phyloP scores from a whole-genome alignment of 768 basidiomycete species.

The Termitomyces sp. region DNA sequence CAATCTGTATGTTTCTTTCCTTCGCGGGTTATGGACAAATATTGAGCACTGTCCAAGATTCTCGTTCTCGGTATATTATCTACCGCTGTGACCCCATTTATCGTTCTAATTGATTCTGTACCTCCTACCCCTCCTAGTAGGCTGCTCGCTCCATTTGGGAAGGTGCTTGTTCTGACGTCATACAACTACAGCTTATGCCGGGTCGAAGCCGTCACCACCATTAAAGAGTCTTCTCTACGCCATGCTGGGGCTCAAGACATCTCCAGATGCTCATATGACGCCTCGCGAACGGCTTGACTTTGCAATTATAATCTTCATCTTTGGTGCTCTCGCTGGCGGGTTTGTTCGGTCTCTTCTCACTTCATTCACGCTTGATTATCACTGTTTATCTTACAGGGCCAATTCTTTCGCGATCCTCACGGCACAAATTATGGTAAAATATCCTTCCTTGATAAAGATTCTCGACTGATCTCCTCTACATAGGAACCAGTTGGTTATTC shows the following conservation, averaged over 20 bases:
- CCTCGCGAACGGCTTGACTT: constrained; percentile 68
- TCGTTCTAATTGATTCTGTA: constrained; percentile 49
- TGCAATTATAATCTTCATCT: constrained; percentile 47
- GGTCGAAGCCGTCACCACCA: constrained; percentile 51
- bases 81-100: constrained; percentile 52
- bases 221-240: constrained; percentile 50
- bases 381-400: constrained; percentile 28
- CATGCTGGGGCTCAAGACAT: constrained; percentile 37
- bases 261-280: constrained; percentile 52
- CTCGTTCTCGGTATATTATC: constrained; percentile 67
- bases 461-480: not conserved
- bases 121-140: constrained; percentile 80
- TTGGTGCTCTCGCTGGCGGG: constrained; percentile 63
- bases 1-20: constrained; percentile 46
- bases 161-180: constrained; percentile 1
- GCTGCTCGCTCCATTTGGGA: constrained; percentile 10
- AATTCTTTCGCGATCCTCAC: constrained; percentile 64
- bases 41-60: constrained; percentile 35
- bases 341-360: constrained; percentile 25
- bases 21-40: not conserved
- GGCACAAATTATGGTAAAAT: constrained; percentile 59
- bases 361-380: not conserved
- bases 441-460: not conserved
- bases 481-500: constrained; percentile 75
- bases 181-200: constrained; percentile 51